A percentile compares a stretch with the other conserved stretches of the same genome.
Conservation (phyloP, 805 yeast species). For the Ogataea pignaliae region DNA sequence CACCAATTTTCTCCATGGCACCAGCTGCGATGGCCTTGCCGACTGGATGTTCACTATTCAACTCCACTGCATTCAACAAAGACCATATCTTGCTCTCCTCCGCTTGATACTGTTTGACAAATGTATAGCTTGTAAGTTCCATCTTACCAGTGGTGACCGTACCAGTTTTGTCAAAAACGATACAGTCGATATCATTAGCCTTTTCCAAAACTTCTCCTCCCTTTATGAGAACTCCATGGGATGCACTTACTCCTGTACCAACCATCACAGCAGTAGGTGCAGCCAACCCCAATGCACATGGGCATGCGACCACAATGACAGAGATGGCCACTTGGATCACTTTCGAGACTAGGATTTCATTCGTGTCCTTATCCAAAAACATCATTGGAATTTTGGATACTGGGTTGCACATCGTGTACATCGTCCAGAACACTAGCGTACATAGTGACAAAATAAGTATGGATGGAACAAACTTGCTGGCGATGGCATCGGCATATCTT, state of each 20-base stretch:
- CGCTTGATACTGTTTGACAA: conserved; percentile 7
- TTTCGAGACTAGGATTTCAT: conserved; percentile 19
- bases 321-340: conserved; percentile 74
- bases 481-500: conserved; percentile 77
- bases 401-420: conserved; percentile 27
- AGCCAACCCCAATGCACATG: conserved; percentile 81
- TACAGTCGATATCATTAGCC: conserved; percentile 57
- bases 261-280: conserved; percentile 99
- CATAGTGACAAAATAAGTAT: conserved; percentile 56
- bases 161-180: conserved; percentile 93
- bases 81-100: conserved; percentile 40
- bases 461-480: conserved; percentile 79
- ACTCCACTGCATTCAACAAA: conserved; percentile 56
- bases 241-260: conserved; percentile 95
- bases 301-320: conserved; percentile 93
- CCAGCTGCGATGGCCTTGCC: conserved; percentile 61
- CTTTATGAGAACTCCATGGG: conserved; percentile 82
- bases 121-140: conserved; percentile 34
- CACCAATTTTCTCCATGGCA: conserved; percentile 9
- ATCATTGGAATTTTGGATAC: conserved; percentile 19
- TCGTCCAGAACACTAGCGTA: conserved; percentile 66
- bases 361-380: conserved; percentile 21
- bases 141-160: conserved; percentile 86
- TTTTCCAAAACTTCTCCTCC: conserved; percentile 87
- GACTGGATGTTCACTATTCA: conserved; percentile 81